phyloP scores from a whole-genome alignment of 2,329 filamentous ascomycete genomes.

The Trichoderma koningiopsis region DNA sequence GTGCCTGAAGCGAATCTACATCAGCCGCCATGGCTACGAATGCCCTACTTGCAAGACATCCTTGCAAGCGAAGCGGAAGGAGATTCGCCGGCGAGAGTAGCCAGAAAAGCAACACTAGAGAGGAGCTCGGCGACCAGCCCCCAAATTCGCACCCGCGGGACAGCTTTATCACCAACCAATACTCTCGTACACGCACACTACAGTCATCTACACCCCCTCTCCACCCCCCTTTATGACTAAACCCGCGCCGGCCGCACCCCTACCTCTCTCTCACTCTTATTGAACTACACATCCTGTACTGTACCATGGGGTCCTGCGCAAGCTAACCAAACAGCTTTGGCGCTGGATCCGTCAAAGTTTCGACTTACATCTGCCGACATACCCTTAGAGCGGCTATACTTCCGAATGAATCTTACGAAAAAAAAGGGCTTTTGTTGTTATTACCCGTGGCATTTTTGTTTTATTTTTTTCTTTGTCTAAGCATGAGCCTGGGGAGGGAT shows the following conservation, averaged over 20 bases:
- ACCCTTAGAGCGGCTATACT: constrained; percentile 2
- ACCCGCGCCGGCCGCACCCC: neutral
- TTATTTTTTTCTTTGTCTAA: neutral
- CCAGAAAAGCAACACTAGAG: neutral
- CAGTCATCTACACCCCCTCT: neutral
- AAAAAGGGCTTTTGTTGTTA: neutral
- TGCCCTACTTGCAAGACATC: constrained; percentile 51
- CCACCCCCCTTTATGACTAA: neutral
- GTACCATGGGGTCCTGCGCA: neutral
- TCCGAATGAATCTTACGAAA: constrained; percentile 15
- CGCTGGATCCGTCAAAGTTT: constrained; percentile 8
- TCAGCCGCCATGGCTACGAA: constrained; percentile 45
- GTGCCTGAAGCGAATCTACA: constrained; percentile 51
- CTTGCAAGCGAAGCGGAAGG: constrained; percentile 49
- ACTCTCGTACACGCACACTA: neutral
- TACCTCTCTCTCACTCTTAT: neutral
- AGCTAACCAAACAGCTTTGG: constrained; percentile 10
- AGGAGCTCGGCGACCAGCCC: neutral
- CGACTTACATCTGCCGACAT: constrained; percentile 23
- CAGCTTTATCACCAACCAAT: neutral
- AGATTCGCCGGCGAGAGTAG: constrained; percentile 36
- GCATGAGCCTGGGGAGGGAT: neutral
- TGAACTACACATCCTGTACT: neutral
- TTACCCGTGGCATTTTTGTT: neutral
- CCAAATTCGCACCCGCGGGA: constrained; percentile 6